Conservation (phyloP, 2,329 filamentous ascomycete species). For the Emergomyces pasteurianus region DNA sequence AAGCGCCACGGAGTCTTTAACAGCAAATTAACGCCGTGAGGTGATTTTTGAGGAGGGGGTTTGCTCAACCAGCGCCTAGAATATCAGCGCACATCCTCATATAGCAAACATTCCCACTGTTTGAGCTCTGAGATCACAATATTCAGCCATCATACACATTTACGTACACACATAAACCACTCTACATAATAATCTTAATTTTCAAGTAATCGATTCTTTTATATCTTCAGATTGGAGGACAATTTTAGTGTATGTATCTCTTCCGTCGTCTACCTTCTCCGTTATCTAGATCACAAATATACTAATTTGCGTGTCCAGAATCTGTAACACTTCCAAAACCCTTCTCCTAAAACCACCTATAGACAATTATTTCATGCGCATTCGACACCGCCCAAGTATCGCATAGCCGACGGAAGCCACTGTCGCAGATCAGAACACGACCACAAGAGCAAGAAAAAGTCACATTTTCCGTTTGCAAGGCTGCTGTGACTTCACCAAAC, state of each 20-base stretch:
- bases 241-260: not conserved
- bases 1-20: not conserved
- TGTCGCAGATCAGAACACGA: not conserved
- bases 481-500: not conserved
- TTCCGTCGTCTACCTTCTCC: not conserved
- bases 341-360: not conserved
- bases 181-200: not conserved
- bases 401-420: not conserved
- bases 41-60: not conserved
- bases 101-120: not conserved
- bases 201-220: not conserved
- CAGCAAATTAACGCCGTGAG: not conserved
- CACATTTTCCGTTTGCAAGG: not conserved
- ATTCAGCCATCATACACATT: not conserved
- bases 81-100: not conserved
- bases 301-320: not conserved
- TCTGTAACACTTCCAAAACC: not conserved
- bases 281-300: not conserved
- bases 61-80: not conserved
- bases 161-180: not conserved
- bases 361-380: not conserved
- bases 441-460: not conserved
- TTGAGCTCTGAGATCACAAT: not conserved
- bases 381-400: conserved; percentile 1
- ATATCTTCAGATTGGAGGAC: not conserved